phyloP scores from a whole-genome alignment of 2,329 filamentous ascomycete genomes.

The Mycogone perniciosa region DNA sequence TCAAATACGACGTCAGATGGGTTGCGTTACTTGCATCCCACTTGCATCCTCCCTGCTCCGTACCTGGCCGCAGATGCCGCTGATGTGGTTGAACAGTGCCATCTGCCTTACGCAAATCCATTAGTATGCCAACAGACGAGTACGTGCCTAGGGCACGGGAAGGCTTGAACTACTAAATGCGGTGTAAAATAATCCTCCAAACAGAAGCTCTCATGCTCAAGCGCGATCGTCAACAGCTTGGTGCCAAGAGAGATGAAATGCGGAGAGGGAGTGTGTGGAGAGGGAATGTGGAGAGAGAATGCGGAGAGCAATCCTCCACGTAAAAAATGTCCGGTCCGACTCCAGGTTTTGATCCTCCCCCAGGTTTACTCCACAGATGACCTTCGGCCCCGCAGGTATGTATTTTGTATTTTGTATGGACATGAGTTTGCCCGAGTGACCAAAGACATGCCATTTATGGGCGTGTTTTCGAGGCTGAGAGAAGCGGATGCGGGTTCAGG shows the following conservation, averaged over 20 bases:
- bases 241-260: conserved; percentile 6
- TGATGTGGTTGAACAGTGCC: too few species aligned
- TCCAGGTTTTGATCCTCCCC: too few species aligned
- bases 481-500: too few species aligned
- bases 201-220: neutral
- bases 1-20: neutral
- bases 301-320: neutral
- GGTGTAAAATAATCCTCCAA: neutral
- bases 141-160: neutral
- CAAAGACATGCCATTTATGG: too few species aligned
- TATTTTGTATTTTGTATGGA: too few species aligned
- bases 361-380: too few species aligned
- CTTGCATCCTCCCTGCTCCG: neutral
- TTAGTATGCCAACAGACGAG: too few species aligned
- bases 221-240: conserved; percentile 3
- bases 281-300: conserved; percentile 4
- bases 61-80: neutral
- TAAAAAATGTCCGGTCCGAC: neutral
- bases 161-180: neutral
- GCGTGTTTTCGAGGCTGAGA: too few species aligned
- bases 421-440: too few species aligned
- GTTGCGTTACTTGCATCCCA: neutral
- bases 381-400: too few species aligned
- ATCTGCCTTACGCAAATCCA: too few species aligned
- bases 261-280: neutral